These are phyloP conservation scores for Solanum sitiens DNA, from an alignment of 257 asterid genomes.

Conservation along the genomic window DNA sequence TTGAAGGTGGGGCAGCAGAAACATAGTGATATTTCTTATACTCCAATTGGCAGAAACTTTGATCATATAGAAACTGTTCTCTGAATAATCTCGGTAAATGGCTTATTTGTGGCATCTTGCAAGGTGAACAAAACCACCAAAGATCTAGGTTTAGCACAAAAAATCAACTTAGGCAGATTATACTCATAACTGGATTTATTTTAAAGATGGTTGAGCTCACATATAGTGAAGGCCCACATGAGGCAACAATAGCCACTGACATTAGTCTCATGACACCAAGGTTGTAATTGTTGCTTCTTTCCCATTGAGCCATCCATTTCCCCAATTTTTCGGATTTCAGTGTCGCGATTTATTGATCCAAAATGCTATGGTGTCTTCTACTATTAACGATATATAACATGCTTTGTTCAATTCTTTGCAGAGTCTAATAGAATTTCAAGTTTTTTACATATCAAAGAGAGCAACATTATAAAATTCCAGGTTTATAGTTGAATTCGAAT, in stretches of 20 bases:
- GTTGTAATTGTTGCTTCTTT: neutral
- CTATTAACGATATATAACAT: neutral
- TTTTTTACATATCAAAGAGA: neutral
- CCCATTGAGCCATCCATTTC: neutral
- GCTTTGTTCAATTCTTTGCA: neutral
- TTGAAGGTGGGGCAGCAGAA: neutral
- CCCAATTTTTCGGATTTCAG: neutral
- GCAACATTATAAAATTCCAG: slow-evolving; percentile 19
- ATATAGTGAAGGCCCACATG: neutral
- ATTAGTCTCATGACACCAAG: neutral
- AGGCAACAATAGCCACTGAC: neutral
- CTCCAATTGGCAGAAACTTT: neutral
- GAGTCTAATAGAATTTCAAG: neutral
- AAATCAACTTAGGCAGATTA: neutral
- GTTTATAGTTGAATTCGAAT: slow-evolving; percentile 13
- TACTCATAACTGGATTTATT: neutral
- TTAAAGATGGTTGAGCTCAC: neutral
- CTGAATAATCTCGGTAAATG: neutral
- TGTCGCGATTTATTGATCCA: neutral
- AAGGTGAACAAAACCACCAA: neutral
- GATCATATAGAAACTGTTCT: neutral
- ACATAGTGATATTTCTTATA: neutral
- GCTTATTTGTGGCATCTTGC: neutral
- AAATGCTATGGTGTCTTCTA: neutral
- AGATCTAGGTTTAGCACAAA: neutral